Evolutionary conservation across 352 stramenopile species (phyloP), one percentile per base, ranked within the genome.

Genomic region (Phytophthora multivora): DNA sequence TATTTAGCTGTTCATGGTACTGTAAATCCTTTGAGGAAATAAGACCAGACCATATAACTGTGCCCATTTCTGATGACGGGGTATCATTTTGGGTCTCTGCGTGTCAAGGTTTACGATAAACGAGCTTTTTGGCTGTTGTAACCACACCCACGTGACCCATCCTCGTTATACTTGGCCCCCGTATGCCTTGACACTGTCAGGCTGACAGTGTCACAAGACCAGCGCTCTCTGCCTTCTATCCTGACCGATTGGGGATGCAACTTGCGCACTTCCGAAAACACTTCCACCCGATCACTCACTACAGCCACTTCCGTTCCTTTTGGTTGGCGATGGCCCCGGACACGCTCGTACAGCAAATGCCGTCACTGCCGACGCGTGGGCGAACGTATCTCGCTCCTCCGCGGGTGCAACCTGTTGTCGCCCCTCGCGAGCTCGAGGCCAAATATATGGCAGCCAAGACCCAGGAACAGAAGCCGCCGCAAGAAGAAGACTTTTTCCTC

Each of bases 401-500:
- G 12, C 25, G 33, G 4, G 33, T 39, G 30, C 58, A 35, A 39
- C 38, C 18, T 12, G 26, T 41, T 15, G 19, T 40, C 15, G 31
- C 46, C 16, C 2, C 16, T 13, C 59, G 58, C 30, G 48, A 57
- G 12, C 31, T 55, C 13, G 49, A 61, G 16, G 50, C 33, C 52
- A 53, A 57, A 15, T 51, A 57, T 41, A 16, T 51, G 9, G 39
- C 25, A 2, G 28, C 25, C 55, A 59, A 23, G 46, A 19, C 19
- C 13, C 26, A 31, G 7, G 36, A 39, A 9, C 31, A 9, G 25
- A 7, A 15, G 11, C 52, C 26, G 2, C 36, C 15, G 13, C 30
- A 55, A 42, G 46, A 78, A 33, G 53, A 71, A 15, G 66, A 75
- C 54, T 50, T 69, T 51, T 83, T 83, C 61, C 55, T 83, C 64